phyloP scores from a whole-genome alignment of 345 rosid species.

The Murraya paniculata region DNA sequence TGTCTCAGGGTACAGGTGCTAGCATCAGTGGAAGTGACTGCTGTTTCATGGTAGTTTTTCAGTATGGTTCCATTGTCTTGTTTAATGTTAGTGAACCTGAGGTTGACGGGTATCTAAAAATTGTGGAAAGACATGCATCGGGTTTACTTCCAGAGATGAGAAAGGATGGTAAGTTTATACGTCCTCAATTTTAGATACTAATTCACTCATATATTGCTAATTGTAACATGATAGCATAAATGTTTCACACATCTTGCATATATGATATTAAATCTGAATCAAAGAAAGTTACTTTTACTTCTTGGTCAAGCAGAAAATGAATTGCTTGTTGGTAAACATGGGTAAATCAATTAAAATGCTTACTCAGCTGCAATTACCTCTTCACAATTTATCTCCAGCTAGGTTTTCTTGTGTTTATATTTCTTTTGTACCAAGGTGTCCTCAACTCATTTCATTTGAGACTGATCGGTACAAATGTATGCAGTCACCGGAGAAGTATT shows the following conservation, averaged over 20 bases:
- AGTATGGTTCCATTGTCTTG: constrained; percentile 90
- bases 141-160: constrained; percentile 94
- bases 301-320: neutral
- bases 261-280: neutral
- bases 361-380: neutral
- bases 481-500: neutral
- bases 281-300: neutral
- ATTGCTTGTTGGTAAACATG: neutral
- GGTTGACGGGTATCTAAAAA: constrained; percentile 83
- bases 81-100: constrained; percentile 76
- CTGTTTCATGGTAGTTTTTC: constrained; percentile 87
- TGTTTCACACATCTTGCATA: neutral
- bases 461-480: neutral
- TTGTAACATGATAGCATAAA: neutral
- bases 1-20: constrained; percentile 62
- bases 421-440: neutral
- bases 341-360: neutral
- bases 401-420: neutral
- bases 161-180: constrained; percentile 72
- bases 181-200: neutral
- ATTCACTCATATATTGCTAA: neutral
- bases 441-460: neutral
- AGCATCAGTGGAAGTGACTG: constrained; percentile 71
- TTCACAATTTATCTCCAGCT: neutral
- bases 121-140: constrained; percentile 80